Evolutionary conservation across 331 rosid genomes (phyloP).

Genomic region (Arachis monticola): DNA sequence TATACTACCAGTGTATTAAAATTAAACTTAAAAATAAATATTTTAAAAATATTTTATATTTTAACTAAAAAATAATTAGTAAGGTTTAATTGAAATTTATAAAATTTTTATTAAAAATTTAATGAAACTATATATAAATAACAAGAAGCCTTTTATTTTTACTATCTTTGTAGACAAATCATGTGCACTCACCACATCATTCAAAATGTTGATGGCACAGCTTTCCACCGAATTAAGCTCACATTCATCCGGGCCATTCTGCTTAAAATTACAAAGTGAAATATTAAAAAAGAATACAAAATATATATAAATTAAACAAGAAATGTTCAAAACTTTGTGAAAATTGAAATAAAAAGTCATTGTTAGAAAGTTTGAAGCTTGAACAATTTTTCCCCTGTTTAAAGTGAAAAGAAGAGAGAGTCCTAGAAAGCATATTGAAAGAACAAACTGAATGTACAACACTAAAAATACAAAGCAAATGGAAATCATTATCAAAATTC

Average conservation of each 20-base stretch:
- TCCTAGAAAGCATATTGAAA: background rate
- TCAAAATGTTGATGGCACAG: slow-evolving; percentile 45
- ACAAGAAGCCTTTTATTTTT: too few relatives aligned
- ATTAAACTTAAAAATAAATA: too few relatives aligned
- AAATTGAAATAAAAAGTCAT: background rate
- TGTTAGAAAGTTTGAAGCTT: background rate
- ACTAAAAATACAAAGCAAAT: too few relatives aligned
- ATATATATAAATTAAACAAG: background rate
- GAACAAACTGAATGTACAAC: too few relatives aligned
- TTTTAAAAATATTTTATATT: too few relatives aligned
- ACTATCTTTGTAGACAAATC: too few relatives aligned
- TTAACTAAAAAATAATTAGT: too few relatives aligned
- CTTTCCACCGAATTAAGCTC: slow-evolving; percentile 52
- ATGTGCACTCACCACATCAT: slow-evolving; percentile 50
- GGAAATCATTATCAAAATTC: too few relatives aligned
- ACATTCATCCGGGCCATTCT: slow-evolving; percentile 61
- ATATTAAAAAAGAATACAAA: background rate
- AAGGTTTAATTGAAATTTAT: too few relatives aligned
- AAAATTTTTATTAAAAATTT: too few relatives aligned
- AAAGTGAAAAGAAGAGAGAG: slow-evolving; percentile 15
- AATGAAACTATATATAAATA: too few relatives aligned
- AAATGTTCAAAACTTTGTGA: background rate
- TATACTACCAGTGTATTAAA: too few relatives aligned
- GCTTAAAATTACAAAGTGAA: background rate
- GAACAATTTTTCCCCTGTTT: slow-evolving; percentile 6